Conservation (phyloP, 2,329 filamentous ascomycete genomes). For the Cladosporium velox region DNA sequence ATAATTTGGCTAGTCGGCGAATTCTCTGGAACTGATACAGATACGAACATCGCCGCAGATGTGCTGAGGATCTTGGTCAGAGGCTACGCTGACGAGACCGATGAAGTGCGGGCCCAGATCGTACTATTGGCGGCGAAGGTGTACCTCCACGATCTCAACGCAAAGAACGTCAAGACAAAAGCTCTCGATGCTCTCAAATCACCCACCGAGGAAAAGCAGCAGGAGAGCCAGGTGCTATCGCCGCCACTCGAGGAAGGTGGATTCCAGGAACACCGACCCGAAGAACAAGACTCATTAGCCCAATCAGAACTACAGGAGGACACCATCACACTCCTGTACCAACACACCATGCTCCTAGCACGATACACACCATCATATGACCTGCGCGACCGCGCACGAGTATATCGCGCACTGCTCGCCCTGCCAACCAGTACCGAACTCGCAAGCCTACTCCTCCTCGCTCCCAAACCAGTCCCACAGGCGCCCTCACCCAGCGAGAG, state of each 20-base stretch:
- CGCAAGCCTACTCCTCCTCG: constrained; percentile 84
- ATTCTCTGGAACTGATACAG: constrained; percentile 73
- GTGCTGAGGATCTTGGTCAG: constrained; percentile 85
- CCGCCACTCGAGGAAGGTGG: constrained; percentile 29
- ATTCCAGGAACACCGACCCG: constrained; percentile 18
- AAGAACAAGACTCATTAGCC: background rate
- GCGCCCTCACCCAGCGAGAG: constrained; percentile 85
- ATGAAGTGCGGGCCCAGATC: constrained; percentile 87
- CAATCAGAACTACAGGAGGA: constrained; percentile 20
- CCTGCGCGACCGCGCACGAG: constrained; percentile 82
- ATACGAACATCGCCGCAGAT: constrained; percentile 90
- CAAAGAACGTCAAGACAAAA: constrained; percentile 48
- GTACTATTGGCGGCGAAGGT: constrained; percentile 93
- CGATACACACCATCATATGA: constrained; percentile 96
- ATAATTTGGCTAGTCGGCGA: constrained; percentile 98
- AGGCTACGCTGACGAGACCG: constrained; percentile 79
- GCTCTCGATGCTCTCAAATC: constrained; percentile 32
- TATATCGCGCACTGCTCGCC: constrained; percentile 82
- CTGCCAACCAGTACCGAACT: constrained; percentile 76
- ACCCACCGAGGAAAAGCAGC: constrained; percentile 17
- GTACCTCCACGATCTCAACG: constrained; percentile 83
- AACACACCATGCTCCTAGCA: constrained; percentile 79
- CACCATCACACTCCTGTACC: constrained; percentile 75
- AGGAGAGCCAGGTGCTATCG: constrained; percentile 27
- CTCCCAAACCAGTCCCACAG: constrained; percentile 91